phyloP scores from a whole-genome alignment of 257 asterid genomes.

The Ajuga chamaepitys region DNA sequence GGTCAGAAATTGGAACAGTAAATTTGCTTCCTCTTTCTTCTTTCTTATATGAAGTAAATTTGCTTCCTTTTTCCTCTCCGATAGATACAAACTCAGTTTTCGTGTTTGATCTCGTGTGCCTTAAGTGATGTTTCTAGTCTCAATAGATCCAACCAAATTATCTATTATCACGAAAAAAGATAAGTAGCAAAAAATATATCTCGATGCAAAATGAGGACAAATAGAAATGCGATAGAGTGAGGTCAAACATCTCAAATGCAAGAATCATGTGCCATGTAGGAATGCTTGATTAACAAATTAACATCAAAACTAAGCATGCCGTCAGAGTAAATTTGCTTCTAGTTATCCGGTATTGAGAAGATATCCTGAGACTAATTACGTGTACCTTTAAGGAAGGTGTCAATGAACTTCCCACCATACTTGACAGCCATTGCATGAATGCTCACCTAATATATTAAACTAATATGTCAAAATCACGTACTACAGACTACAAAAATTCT shows the following conservation, averaged over 20 bases:
- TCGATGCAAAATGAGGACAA: too few species aligned
- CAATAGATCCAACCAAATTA: too few species aligned
- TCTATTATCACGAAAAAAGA: too few species aligned
- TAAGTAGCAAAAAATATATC: too few species aligned
- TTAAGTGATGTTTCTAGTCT: too few species aligned
- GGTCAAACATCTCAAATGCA: not conserved
- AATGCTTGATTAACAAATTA: not conserved
- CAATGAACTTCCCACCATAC: conserved; percentile 80
- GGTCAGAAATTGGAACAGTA: not conserved
- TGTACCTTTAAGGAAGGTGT: conserved; percentile 77
- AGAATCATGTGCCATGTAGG: not conserved
- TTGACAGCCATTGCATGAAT: conserved; percentile 78
- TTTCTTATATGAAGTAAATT: too few species aligned
- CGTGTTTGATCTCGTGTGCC: too few species aligned
- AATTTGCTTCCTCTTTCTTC: too few species aligned
- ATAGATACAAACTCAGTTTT: too few species aligned
- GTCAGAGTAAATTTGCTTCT: not conserved
- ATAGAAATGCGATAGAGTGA: too few species aligned
- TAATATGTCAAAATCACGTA: conserved; percentile 13
- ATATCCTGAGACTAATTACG: not conserved
- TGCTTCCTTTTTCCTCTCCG: too few species aligned
- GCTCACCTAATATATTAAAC: conserved; percentile 42
- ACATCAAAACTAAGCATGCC: not conserved
- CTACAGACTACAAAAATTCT: not conserved
- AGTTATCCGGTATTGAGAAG: not conserved